phyloP scores from a whole-genome alignment of 805 yeast species.

The Saturnispora saitoi region DNA sequence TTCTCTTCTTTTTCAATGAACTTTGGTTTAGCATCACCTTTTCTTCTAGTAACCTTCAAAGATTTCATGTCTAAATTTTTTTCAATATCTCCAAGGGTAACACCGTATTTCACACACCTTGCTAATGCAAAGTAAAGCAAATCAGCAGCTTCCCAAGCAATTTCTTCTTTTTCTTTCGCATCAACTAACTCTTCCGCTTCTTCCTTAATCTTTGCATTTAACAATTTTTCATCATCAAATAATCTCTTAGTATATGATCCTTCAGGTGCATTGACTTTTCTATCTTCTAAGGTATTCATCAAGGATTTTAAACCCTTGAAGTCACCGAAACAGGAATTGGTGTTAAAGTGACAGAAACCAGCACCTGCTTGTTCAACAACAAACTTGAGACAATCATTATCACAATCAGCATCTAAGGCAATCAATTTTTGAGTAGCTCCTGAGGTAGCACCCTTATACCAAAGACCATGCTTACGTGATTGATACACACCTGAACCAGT shows the following conservation, averaged over 20 bases:
- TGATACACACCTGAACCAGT: constrained; percentile 87
- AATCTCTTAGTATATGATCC: constrained; percentile 93
- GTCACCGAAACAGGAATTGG: constrained; percentile 73
- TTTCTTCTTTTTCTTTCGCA: constrained; percentile 55
- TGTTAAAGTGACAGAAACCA: constrained; percentile 89
- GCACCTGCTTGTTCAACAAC: constrained; percentile 76
- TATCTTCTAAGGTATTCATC: constrained; percentile 54
- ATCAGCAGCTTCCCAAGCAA: constrained; percentile 98
- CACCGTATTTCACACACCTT: constrained; percentile 61
- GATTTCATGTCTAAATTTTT: constrained; percentile 75
- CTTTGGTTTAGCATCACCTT: constrained; percentile 90
- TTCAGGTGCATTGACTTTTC: constrained; percentile 66
- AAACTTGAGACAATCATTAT: constrained; percentile 82
- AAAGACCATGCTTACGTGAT: constrained; percentile 83
- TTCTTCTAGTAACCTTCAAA: constrained; percentile 81
- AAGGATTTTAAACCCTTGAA: constrained; percentile 59
- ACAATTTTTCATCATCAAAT: constrained; percentile 65
- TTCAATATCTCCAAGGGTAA: constrained; percentile 73
- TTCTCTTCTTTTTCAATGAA: constrained; percentile 34
- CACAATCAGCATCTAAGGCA: constrained; percentile 74
- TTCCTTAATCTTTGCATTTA: constrained; percentile 84
- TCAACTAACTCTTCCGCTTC: constrained; percentile 95
- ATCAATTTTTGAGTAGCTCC: constrained; percentile 84
- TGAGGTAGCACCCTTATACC: constrained; percentile 96
- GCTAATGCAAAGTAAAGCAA: constrained; percentile 50